These are phyloP conservation scores for Lolium multiflorum DNA, from an alignment of 176 grass and related monocot species.

Conservation along the genomic window DNA sequence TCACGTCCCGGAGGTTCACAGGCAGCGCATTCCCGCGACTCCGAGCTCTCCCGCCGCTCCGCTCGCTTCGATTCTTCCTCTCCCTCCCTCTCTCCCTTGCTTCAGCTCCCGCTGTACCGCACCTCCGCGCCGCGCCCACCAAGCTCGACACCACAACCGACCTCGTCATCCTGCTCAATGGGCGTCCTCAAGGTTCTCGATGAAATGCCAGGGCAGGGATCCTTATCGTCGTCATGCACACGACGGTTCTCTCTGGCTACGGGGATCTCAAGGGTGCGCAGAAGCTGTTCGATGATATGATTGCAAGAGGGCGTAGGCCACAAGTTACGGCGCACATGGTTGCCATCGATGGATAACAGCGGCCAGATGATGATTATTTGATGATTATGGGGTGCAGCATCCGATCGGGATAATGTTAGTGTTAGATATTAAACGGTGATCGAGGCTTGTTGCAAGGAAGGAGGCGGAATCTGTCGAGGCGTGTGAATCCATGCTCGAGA, in stretches of 20 bases:
- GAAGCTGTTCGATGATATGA: conserved; percentile 49
- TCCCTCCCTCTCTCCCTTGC: not conserved
- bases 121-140: not conserved
- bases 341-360: conserved; percentile 55
- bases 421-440: conserved; percentile 65
- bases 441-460: conserved; percentile 61
- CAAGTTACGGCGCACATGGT: conserved; percentile 64
- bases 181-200: too few relatives aligned
- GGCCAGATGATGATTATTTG: not conserved
- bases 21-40: not conserved
- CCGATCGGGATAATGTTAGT: conserved; percentile 44
- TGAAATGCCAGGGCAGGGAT: not conserved
- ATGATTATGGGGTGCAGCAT: conserved; percentile 15
- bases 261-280: conserved; percentile 56
- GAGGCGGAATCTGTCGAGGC: conserved; percentile 54
- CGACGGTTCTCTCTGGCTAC: conserved; percentile 58
- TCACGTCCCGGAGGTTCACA: not conserved
- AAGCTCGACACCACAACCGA: not conserved
- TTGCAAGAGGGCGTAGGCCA: conserved; percentile 43
- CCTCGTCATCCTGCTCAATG: not conserved
- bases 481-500: conserved; percentile 50
- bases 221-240: conserved; percentile 59
- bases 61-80: not conserved
- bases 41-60: not conserved
- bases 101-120: not conserved